Evolutionary conservation across 345 rosid genomes (phyloP).

Genomic region (Odontarrhena argentea): DNA sequence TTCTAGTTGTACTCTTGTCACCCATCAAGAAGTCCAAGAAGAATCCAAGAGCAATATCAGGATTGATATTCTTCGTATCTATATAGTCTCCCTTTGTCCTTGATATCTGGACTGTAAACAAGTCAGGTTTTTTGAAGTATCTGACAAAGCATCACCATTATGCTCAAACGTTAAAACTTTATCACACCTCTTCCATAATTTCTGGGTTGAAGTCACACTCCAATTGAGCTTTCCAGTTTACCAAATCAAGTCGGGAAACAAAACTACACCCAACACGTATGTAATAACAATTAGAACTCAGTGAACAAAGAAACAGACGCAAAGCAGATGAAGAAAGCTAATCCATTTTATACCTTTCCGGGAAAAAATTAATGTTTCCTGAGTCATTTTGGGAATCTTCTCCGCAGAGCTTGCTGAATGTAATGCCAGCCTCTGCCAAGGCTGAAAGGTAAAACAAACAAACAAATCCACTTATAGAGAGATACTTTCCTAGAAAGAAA

Average conservation of each 20-base stretch:
- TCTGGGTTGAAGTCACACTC: slow-evolving; percentile 58
- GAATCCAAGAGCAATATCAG: slow-evolving; percentile 61
- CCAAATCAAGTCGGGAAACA: slow-evolving; percentile 69
- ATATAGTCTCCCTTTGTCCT: slow-evolving; percentile 72
- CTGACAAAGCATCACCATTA: background rate
- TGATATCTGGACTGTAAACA: slow-evolving; percentile 96
- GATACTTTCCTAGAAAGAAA: background rate
- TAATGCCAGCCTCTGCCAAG: slow-evolving; percentile 81
- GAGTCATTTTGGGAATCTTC: slow-evolving; percentile 33
- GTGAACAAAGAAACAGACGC: background rate
- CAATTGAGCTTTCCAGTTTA: slow-evolving; percentile 82
- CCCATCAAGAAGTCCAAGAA: slow-evolving; percentile 70
- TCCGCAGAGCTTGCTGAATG: slow-evolving; percentile 57
- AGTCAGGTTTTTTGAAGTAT: slow-evolving; percentile 64
- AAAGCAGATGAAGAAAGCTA: slow-evolving; percentile 8
- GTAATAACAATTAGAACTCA: background rate
- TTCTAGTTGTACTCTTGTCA: slow-evolving; percentile 73
- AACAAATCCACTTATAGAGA: background rate
- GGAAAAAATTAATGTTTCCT: slow-evolving; percentile 45
- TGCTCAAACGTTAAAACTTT: slow-evolving; percentile 24
- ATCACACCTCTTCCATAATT: slow-evolving; percentile 61
- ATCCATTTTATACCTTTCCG: slow-evolving; percentile 55
- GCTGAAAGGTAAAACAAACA: slow-evolving; percentile 46
- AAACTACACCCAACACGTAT: slow-evolving; percentile 49
- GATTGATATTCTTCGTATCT: slow-evolving; percentile 69